These are phyloP conservation scores for Avena atlantica DNA, from an alignment of 176 grass and related monocot genomes.

Conservation along the genomic window DNA sequence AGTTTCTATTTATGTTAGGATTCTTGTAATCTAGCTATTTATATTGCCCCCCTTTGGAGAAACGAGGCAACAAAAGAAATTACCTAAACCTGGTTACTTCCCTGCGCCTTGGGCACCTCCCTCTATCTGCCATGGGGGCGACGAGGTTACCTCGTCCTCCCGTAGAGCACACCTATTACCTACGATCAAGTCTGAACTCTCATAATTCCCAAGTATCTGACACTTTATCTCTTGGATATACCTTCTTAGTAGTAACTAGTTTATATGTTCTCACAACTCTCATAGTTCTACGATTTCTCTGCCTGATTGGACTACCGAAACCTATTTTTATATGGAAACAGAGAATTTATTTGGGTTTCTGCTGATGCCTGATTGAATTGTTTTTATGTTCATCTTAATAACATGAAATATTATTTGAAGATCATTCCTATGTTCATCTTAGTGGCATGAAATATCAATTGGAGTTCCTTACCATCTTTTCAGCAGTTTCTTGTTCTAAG, in stretches of 20 bases:
- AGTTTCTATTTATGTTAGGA: too few relatives aligned
- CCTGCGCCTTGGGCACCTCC: too few relatives aligned
- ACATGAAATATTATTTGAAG: neutral
- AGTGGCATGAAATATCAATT: neutral
- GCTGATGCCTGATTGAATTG: neutral
- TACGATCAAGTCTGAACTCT: too few relatives aligned
- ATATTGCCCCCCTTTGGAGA: too few relatives aligned
- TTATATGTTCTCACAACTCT: neutral
- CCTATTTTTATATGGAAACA: neutral
- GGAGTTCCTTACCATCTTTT: neutral
- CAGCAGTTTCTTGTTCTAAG: conserved; percentile 8
- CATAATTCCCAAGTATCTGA: too few relatives aligned
- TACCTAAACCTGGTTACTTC: too few relatives aligned
- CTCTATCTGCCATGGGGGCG: too few relatives aligned
- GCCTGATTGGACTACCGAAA: conserved; percentile 1
- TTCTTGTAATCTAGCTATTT: too few relatives aligned
- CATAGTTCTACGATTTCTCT: conserved; percentile 15
- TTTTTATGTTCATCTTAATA: neutral
- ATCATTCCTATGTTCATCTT: neutral
- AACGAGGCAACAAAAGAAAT: too few relatives aligned
- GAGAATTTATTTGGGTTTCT: conserved; percentile 11
- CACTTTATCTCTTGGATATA: conserved; percentile 1
- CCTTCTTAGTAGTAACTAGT: neutral
- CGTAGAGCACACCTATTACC: too few relatives aligned
- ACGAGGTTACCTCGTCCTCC: too few relatives aligned